Evolutionary conservation across 176 grass and related monocot genomes (phyloP), one percentile per base, ranked within the genome.

Genomic region (Poa pratensis): DNA sequence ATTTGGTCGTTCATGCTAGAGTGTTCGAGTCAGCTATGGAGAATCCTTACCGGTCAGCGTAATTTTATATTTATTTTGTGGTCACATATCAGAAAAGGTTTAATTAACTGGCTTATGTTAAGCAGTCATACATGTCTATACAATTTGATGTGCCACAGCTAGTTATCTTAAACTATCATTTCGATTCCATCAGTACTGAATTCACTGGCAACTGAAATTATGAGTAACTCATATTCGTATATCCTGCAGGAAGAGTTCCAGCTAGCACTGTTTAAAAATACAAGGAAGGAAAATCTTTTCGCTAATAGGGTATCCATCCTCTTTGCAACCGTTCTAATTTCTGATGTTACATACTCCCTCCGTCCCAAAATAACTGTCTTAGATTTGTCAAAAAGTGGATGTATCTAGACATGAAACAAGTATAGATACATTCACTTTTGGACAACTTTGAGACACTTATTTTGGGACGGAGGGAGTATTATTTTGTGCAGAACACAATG

Each of bases 211-310:
- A 40, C 20, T 32, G 50, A 71, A 62, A 46, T 3, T 79, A 5
- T 28, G 19, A 66, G 6, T 79, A 54, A 58, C 32, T 84, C 52
- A 75, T 83, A 35, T 83, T 76, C 65, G 9, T 61, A 30, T 80
- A 35, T 23, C 15, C 3, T 78, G 69, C 93, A 99, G 96, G 96
- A 99, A 83, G 93, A 99, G 66, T 99, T 99, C 75, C 96, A 96
- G 88, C 91, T 99, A 76, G 96, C 96, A 55, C 80, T 99, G 28
- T 99, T 94, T 69, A 96, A 96, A 87, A 93, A 87, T 69, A 91
- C 85, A 69, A 99, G 84, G 82, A 99, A 87, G 63, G 96, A 99
- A 85, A 99, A 99, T 88, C 86, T 99, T 40, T 99, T 96, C 7
- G 96, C 96, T 71, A 94, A 96, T 71, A 78, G 91, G 88, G 96